Percentiles rank a stretch among this genome's conserved stretches.
Conservation (phyloP, 2,329 filamentous ascomycete genomes). For the Drechslerella dactyloides region DNA sequence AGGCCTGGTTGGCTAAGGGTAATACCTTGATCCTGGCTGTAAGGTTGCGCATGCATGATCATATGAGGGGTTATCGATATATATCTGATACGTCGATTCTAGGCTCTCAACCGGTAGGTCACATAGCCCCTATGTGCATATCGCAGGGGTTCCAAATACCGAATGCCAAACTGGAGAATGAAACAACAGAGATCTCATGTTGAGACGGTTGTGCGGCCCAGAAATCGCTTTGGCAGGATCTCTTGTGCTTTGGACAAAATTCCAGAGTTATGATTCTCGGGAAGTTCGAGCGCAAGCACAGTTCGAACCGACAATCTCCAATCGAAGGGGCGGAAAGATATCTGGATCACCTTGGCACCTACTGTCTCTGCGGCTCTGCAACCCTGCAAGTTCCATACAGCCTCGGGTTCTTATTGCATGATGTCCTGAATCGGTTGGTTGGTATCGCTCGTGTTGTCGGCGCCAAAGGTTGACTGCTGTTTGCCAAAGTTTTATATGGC, state of each 20-base stretch:
- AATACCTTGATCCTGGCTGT: neutral
- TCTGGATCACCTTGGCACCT: neutral
- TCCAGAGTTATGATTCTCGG: constrained; percentile 16
- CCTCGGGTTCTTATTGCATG: neutral
- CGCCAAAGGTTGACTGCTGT: neutral
- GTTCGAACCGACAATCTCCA: constrained; percentile 16
- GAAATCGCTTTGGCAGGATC: constrained; percentile 18
- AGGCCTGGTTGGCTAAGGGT: constrained; percentile 7
- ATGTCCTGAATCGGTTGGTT: neutral
- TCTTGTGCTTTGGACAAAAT: constrained; percentile 18
- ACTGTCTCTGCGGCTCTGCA: neutral
- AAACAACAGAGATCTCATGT: constrained; percentile 27
- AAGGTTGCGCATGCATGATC: neutral
- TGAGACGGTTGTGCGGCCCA: constrained; percentile 12
- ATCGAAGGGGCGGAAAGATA: neutral
- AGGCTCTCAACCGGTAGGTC: constrained; percentile 2
- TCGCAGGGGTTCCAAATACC: constrained; percentile 36
- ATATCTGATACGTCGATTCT: constrained; percentile 15
- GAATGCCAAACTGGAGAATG: constrained; percentile 21
- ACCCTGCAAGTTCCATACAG: neutral
- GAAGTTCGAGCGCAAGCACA: constrained; percentile 11
- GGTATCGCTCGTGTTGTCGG: neutral
- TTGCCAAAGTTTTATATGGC: too few species aligned
- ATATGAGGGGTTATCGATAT: neutral
- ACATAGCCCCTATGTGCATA: constrained; percentile 20